These are phyloP conservation scores for Lentinula raphanica DNA, from an alignment of 768 basidiomycete species.

Conservation along the genomic window DNA sequence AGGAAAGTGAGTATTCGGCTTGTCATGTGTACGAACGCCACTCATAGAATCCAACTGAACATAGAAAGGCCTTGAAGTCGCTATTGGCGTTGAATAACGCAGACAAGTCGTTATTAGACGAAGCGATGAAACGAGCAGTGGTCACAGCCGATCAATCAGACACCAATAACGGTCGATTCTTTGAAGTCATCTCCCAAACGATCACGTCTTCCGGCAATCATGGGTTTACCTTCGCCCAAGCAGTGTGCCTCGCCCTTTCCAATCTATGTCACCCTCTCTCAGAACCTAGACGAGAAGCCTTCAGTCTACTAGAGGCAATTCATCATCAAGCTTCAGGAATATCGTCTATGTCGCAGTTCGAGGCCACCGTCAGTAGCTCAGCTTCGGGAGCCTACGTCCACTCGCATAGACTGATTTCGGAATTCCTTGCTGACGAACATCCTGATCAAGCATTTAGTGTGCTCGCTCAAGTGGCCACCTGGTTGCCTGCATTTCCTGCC, in stretches of 20 bases:
- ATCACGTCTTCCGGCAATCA: slow-evolving; percentile 50
- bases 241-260: slow-evolving; percentile 70
- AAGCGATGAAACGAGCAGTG: slow-evolving; percentile 65
- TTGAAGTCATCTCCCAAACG: slow-evolving; percentile 72
- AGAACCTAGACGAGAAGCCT: slow-evolving; percentile 66
- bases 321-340: slow-evolving; percentile 67
- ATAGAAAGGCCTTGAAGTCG: slow-evolving; percentile 71
- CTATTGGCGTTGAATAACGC: slow-evolving; percentile 54
- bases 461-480: slow-evolving; percentile 63
- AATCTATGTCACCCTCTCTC: slow-evolving; percentile 75
- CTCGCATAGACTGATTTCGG: slow-evolving; percentile 73
- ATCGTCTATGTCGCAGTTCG: slow-evolving; percentile 65
- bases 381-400: slow-evolving; percentile 75
- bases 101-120: slow-evolving; percentile 55
- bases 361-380: slow-evolving; percentile 65
- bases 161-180: slow-evolving; percentile 61
- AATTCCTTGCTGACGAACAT: slow-evolving; percentile 74
- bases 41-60: slow-evolving; percentile 8
- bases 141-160: slow-evolving; percentile 50
- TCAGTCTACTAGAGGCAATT: slow-evolving; percentile 68
- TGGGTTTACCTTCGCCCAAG: slow-evolving; percentile 68
- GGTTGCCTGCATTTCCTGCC: slow-evolving; percentile 63
- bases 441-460: slow-evolving; percentile 60
- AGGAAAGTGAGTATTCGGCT: slow-evolving; percentile 55
- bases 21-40: too few species aligned